Conservation (phyloP, 139 green algal species). For the Chlamydomonas applanata region DNA sequence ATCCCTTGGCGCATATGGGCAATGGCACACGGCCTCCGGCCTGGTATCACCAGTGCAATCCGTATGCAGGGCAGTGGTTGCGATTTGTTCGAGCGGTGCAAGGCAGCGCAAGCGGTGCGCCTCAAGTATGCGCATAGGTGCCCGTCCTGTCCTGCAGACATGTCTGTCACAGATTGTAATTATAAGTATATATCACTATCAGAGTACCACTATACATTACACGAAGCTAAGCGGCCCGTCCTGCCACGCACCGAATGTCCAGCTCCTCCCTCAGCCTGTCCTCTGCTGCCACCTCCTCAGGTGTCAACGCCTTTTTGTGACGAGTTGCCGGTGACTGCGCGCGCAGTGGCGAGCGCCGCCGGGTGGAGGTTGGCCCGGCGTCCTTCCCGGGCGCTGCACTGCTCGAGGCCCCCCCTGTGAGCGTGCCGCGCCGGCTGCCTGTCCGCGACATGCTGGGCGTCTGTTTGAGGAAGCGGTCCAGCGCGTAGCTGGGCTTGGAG, state of each 20-base stretch:
- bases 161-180: no score
- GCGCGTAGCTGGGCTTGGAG: background rate
- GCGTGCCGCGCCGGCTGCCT: slow-evolving; percentile 5
- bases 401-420: background rate
- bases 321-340: slow-evolving; percentile 6
- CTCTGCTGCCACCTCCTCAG: slow-evolving; percentile 45
- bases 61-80: no score
- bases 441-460: slow-evolving; percentile 3
- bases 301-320: slow-evolving; percentile 17
- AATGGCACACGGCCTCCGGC: no score
- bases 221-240: no score
- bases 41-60: no score
- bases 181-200: no score
- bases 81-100: no score
- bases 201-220: no score
- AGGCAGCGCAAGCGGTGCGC: no score
- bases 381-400: background rate
- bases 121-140: no score
- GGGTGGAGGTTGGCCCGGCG: background rate
- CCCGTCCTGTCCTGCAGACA: no score
- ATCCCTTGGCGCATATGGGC: no score
- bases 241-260: slow-evolving; percentile 20
- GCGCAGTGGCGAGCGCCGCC: background rate
- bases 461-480: slow-evolving; percentile 19
- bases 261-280: slow-evolving; percentile 56